These are phyloP conservation scores for Pseudonitzschia multistriata DNA, from an alignment of 108 stramenopile genomes.

Conservation along the genomic window DNA sequence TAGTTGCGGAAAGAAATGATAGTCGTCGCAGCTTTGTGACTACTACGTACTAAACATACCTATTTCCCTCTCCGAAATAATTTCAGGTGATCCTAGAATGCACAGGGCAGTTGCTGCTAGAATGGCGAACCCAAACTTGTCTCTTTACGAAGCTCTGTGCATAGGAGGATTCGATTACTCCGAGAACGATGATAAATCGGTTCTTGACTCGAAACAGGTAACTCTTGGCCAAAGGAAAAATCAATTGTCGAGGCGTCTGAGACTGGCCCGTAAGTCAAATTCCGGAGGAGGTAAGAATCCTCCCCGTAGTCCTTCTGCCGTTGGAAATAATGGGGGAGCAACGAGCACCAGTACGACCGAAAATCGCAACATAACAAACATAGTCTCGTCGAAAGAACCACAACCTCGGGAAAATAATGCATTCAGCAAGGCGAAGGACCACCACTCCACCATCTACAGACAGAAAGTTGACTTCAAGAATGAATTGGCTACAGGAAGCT, in stretches of 20 bases:
- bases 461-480: background rate
- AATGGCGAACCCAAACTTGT: slow-evolving; percentile 54
- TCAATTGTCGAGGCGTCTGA: slow-evolving; percentile 67
- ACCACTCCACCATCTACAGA: background rate
- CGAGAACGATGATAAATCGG: slow-evolving; percentile 41
- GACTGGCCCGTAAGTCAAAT: slow-evolving; percentile 53
- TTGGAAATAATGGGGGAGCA: background rate
- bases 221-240: slow-evolving; percentile 81
- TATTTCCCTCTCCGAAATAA: background rate
- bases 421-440: background rate
- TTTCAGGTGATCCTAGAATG: slow-evolving; percentile 19
- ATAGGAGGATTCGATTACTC: slow-evolving; percentile 76
- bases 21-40: slow-evolving; percentile 43
- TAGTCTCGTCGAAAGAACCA: background rate
- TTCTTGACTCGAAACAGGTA: slow-evolving; percentile 63
- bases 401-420: too few relatives aligned
- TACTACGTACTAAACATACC: too few relatives aligned
- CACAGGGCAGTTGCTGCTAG: slow-evolving; percentile 69
- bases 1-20: too few relatives aligned
- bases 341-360: background rate
- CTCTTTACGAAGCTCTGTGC: slow-evolving; percentile 63
- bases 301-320: background rate
- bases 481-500: background rate
- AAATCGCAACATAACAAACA: background rate
- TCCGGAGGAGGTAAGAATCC: background rate